Conservation (phyloP, 2,329 filamentous ascomycete genomes). For the Penicillium sp. region DNA sequence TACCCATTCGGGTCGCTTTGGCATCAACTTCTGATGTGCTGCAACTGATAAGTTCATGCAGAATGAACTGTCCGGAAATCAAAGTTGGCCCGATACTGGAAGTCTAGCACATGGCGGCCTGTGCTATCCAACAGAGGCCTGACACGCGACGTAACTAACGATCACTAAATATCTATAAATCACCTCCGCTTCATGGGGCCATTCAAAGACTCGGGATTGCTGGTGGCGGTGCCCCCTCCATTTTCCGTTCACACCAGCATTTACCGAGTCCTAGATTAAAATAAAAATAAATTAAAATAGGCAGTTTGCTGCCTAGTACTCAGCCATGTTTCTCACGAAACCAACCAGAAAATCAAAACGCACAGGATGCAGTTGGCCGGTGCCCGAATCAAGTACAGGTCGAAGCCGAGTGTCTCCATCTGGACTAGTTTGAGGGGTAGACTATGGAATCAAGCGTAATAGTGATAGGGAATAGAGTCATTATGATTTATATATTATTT, state of each 20-base stretch:
- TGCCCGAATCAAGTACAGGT: slow-evolving; percentile 13
- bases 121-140: slow-evolving; percentile 18
- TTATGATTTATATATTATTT: background rate
- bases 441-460: background rate
- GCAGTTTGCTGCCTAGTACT: background rate
- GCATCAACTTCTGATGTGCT: slow-evolving; percentile 2
- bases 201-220: background rate
- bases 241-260: background rate
- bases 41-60: slow-evolving; percentile 21
- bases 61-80: slow-evolving; percentile 17
- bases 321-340: slow-evolving; percentile 2
- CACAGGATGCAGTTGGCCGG: slow-evolving; percentile 16
- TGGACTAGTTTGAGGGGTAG: slow-evolving; percentile 26
- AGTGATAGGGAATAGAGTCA: background rate
- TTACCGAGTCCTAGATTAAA: background rate
- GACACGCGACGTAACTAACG: slow-evolving; percentile 11
- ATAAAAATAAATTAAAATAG: background rate
- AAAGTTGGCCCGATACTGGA: slow-evolving; percentile 18
- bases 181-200: background rate
- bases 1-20: slow-evolving; percentile 1
- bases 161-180: background rate
- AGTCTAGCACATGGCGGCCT: slow-evolving; percentile 22
- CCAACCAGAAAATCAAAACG: background rate
- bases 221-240: background rate
- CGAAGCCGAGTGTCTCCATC: slow-evolving; percentile 19